Conservation (phyloP, 768 basidiomycete genomes). For the Calvatia gigantea region DNA sequence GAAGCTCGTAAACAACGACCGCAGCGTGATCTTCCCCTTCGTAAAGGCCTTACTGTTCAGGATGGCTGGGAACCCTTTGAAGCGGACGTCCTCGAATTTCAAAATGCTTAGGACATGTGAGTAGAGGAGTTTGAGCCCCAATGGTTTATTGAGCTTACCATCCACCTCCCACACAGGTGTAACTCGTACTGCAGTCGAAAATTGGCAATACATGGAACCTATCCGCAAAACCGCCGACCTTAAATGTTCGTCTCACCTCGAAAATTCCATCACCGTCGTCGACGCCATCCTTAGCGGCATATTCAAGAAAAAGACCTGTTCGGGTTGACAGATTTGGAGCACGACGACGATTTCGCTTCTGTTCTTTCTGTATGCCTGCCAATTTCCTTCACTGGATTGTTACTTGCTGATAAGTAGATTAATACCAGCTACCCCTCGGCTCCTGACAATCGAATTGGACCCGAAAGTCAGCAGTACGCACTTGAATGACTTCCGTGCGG, state of each 20-base stretch:
- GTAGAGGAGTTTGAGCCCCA: constrained; percentile 48
- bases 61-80: constrained; percentile 1
- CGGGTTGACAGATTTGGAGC: constrained; percentile 60
- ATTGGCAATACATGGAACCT: constrained; percentile 88
- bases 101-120: not conserved
- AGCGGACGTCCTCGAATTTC: not conserved
- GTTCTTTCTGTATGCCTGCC: constrained; percentile 48
- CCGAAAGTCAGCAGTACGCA: constrained; percentile 54
- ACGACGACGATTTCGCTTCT: constrained; percentile 77
- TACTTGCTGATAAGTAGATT: not conserved
- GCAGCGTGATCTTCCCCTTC: constrained; percentile 16
- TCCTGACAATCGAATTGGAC: constrained; percentile 91
- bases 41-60: constrained; percentile 19
- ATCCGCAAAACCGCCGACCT: constrained; percentile 66
- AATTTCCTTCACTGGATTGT: constrained; percentile 20
- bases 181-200: constrained; percentile 75
- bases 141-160: constrained; percentile 44
- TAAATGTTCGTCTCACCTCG: constrained; percentile 53
- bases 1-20: not conserved
- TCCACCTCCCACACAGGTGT: constrained; percentile 60
- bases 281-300: constrained; percentile 55
- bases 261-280: constrained; percentile 53
- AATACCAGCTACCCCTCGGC: constrained; percentile 1
- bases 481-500: constrained; percentile 69
- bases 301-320: constrained; percentile 60